A percentile compares a stretch with the other conserved stretches of the same genome.
Conservation (phyloP, 75 land plant species). For the Pinus tabuliformis region DNA sequence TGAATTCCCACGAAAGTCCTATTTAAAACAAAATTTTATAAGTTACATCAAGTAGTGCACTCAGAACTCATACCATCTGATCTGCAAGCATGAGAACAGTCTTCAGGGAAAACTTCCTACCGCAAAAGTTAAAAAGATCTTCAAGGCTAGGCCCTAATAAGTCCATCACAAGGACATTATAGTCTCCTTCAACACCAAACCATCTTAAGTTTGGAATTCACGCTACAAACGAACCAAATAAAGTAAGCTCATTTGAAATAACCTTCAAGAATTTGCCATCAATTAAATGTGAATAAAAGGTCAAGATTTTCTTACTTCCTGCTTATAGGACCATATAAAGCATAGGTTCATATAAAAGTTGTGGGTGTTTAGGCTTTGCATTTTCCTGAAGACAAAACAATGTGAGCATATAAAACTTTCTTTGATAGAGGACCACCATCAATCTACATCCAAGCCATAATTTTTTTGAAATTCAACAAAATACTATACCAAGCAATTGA, state of each 20-base stretch:
- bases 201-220: slow-evolving; percentile 74
- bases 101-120: slow-evolving; percentile 69
- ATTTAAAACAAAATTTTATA: background rate
- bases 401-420: background rate
- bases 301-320: slow-evolving; percentile 34
- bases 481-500: background rate
- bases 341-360: slow-evolving; percentile 44
- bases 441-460: slow-evolving; percentile 3
- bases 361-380: slow-evolving; percentile 52
- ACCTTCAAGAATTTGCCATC: background rate
- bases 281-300: background rate
- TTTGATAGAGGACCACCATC: background rate
- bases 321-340: slow-evolving; percentile 43
- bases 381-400: slow-evolving; percentile 29
- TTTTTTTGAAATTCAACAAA: background rate
- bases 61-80: slow-evolving; percentile 50
- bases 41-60: background rate
- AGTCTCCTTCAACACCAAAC: slow-evolving; percentile 81
- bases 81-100: slow-evolving; percentile 85
- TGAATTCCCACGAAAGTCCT: background rate
- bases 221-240: slow-evolving; percentile 31
- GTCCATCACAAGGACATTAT: slow-evolving; percentile 70
- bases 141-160: slow-evolving; percentile 80
- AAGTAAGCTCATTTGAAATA: background rate
- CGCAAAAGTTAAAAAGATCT: slow-evolving; percentile 75